Percentiles rank a stretch among this genome's conserved stretches.
Conservation (phyloP, 352 stramenopile species). For the Phytopythium kandeliae region DNA sequence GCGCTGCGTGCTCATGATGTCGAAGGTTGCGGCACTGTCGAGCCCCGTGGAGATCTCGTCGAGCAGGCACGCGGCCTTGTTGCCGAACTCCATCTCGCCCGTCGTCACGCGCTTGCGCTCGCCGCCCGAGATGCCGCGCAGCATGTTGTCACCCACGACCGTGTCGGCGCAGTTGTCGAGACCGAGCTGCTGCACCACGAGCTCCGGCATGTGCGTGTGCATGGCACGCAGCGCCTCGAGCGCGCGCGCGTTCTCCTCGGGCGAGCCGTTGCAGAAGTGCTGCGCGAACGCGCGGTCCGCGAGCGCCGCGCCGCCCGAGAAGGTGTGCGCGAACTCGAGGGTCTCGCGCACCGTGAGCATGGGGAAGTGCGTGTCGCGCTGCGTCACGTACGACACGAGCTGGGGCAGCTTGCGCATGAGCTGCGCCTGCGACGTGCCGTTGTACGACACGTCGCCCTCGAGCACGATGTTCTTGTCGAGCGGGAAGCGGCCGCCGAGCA, state of each 20-base stretch:
- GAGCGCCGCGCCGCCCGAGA: constrained; percentile 21
- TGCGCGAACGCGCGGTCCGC: constrained; percentile 26
- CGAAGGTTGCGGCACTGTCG: constrained; percentile 30
- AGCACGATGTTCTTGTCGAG: constrained; percentile 15
- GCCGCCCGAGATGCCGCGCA: constrained; percentile 49
- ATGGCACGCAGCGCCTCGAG: constrained; percentile 9
- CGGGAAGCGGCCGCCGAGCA: constrained; percentile 17
- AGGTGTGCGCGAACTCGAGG: constrained; percentile 84
- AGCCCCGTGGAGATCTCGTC: constrained; percentile 45
- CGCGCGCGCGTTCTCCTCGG: constrained; percentile 11
- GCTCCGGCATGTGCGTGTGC: constrained; percentile 9
- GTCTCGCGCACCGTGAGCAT: constrained; percentile 56
- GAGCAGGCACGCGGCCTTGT: constrained; percentile 22
- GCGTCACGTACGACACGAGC: constrained; percentile 27
- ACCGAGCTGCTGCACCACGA: constrained; percentile 20
- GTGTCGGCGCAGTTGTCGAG: constrained; percentile 22
- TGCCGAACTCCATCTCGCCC: constrained; percentile 72
- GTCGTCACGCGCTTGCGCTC: constrained; percentile 83
- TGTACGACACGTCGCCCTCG: constrained; percentile 20
- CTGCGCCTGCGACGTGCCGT: constrained; percentile 12
- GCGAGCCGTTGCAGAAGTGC: constrained; percentile 9
- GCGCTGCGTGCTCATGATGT: constrained; percentile 10
- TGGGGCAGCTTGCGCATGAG: constrained; percentile 12
- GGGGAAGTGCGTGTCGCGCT: constrained; percentile 46
- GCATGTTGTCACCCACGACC: constrained; percentile 28